A percentile compares a stretch with the other conserved stretches of the same genome.
phyloP scores from a whole-genome alignment of 1,284 basidiomycete genomes.

The Termitomyces sp. region DNA sequence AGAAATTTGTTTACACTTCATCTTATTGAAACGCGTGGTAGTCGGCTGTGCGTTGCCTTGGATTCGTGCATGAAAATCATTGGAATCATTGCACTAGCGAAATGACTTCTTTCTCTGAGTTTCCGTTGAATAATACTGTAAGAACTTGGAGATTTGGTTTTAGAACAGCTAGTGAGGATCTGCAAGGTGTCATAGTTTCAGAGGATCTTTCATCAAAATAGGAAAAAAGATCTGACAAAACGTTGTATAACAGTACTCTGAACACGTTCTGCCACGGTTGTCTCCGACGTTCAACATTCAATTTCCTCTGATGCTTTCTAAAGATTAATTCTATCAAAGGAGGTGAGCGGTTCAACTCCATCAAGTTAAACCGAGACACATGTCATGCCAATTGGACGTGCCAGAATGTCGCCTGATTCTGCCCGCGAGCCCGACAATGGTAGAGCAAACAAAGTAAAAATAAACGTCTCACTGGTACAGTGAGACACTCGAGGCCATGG shows the following conservation, averaged over 20 bases:
- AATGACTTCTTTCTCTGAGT: not conserved
- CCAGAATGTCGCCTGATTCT: not conserved
- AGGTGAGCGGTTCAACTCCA: not conserved
- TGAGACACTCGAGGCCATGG: not conserved
- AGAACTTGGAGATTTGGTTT: too few relatives aligned
- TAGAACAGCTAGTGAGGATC: not conserved
- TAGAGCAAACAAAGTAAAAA: not conserved
- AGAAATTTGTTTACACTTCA: constrained; percentile 2
- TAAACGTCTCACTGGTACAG: not conserved
- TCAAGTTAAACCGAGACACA: not conserved
- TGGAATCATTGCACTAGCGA: not conserved
- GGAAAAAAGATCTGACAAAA: constrained; percentile 1
- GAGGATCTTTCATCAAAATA: not conserved
- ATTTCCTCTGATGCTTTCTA: not conserved
- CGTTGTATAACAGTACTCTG: not conserved
- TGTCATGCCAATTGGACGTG: not conserved
- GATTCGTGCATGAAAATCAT: constrained; percentile 6
- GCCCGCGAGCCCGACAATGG: not conserved
- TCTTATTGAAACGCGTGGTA: constrained; percentile 2
- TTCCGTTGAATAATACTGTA: too few relatives aligned
- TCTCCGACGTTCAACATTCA: not conserved
- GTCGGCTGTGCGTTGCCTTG: constrained; percentile 18
- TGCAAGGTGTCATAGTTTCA: not conserved
- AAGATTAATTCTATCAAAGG: not conserved
- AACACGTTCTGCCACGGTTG: constrained; percentile 12